A percentile compares a stretch with the other conserved stretches of the same genome.
Conservation (phyloP, 495 filamentous ascomycete genomes). For the Aspergillus carlsbadensis region DNA sequence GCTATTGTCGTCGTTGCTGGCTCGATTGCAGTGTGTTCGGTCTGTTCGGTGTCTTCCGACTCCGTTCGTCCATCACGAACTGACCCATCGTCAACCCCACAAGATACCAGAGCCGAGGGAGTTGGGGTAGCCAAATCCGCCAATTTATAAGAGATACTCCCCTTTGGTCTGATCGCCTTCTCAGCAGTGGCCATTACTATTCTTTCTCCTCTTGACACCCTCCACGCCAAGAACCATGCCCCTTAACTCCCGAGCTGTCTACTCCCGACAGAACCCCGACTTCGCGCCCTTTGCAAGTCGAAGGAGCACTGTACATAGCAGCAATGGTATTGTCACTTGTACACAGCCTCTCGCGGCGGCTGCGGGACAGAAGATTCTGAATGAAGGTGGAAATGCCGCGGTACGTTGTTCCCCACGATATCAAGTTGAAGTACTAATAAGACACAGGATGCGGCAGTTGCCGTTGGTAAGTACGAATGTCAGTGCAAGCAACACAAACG, state of each 20-base stretch:
- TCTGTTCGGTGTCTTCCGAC: too few species aligned
- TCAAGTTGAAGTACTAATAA: neutral
- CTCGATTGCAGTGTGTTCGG: too few species aligned
- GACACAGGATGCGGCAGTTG: conserved; percentile 85
- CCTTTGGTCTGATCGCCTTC: neutral
- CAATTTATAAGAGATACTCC: neutral
- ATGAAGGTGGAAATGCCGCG: conserved; percentile 88
- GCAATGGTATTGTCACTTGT: conserved; percentile 87
- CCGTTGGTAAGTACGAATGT: conserved; percentile 54
- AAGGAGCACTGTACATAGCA: conserved; percentile 89
- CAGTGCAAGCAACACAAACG: too few species aligned
- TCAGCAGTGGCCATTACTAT: neutral
- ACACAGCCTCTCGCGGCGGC: conserved; percentile 89
- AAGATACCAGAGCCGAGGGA: neutral
- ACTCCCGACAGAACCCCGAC: conserved; percentile 58
- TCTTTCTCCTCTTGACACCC: neutral
- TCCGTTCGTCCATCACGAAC: neutral
- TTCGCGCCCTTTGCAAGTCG: conserved; percentile 74
- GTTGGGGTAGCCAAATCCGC: neutral
- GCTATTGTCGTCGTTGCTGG: too few species aligned
- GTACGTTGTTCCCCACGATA: conserved; percentile 46
- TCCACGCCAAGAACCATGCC: conserved; percentile 47
- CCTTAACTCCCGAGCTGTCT: conserved; percentile 59
- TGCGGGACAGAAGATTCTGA: conserved; percentile 80
- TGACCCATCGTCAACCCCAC: neutral